Evolutionary conservation across 768 basidiomycete genomes (phyloP).

Genomic region (Boletus rex-veris): DNA sequence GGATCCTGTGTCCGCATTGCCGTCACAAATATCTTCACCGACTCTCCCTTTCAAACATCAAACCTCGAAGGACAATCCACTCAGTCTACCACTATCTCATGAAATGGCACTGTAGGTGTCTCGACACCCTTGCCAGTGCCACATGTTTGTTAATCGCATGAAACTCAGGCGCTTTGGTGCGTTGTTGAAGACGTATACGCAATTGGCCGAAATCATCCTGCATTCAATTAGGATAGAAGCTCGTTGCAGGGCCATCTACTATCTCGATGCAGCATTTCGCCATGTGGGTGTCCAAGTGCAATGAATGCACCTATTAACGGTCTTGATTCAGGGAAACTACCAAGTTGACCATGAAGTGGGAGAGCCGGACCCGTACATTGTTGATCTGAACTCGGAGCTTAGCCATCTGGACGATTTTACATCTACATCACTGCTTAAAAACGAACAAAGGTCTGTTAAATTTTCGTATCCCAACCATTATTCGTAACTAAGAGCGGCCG

Average conservation of each 20-base stretch:
- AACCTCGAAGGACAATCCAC: conserved; percentile 40
- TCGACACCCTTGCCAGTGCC: not conserved
- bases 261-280: conserved; percentile 75
- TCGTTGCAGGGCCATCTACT: conserved; percentile 78
- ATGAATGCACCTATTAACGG: conserved; percentile 7
- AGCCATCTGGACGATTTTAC: conserved; percentile 71
- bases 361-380: conserved; percentile 89
- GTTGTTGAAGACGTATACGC: conserved; percentile 84
- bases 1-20: conserved; percentile 44
- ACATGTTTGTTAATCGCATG: conserved; percentile 3
- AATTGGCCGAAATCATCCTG: conserved; percentile 81
- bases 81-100: conserved; percentile 73
- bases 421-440: conserved; percentile 54
- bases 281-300: conserved; percentile 45
- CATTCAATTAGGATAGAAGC: conserved; percentile 87
- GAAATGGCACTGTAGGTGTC: conserved; percentile 83
- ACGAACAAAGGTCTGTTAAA: conserved; percentile 61
- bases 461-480: not conserved
- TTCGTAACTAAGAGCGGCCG: not conserved
- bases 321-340: conserved; percentile 69
- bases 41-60: conserved; percentile 43
- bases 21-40: conserved; percentile 44
- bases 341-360: conserved; percentile 73
- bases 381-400: conserved; percentile 81
- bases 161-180: conserved; percentile 80